phyloP scores from a whole-genome alignment of 176 grass and related monocot genomes.

The Stipa capillata region DNA sequence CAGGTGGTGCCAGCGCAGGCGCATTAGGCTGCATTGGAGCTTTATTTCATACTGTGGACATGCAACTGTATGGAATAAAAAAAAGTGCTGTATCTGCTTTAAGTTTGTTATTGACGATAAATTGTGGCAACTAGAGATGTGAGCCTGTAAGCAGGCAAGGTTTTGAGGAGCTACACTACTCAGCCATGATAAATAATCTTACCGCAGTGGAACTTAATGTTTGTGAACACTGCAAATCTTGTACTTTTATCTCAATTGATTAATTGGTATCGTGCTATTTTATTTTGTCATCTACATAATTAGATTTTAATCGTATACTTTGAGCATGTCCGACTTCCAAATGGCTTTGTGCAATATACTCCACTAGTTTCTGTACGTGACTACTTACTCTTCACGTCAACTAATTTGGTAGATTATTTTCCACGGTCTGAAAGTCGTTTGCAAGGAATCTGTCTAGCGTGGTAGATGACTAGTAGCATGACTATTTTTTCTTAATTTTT shows the following conservation, averaged over 20 bases:
- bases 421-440: not conserved
- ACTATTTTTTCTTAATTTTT: no score
- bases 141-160: constrained; percentile 10
- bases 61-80: constrained; percentile 3
- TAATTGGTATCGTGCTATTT: not conserved
- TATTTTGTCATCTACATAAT: not conserved
- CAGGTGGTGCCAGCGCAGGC: constrained; percentile 12
- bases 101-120: constrained; percentile 2
- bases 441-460: not conserved
- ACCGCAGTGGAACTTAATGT: constrained; percentile 8
- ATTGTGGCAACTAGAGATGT: constrained; percentile 6
- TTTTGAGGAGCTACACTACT: constrained; percentile 5
- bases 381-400: not conserved
- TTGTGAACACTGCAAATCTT: not conserved
- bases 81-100: not conserved
- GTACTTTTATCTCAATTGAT: not conserved
- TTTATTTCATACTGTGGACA: not conserved
- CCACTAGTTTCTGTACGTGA: not conserved
- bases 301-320: not conserved
- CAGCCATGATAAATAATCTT: constrained; percentile 24
- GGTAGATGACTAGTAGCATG: no score
- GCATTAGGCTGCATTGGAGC: not conserved
- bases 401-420: not conserved
- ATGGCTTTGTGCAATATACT: not conserved
- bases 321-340: not conserved